A percentile compares a stretch with the other conserved stretches of the same genome.
Conservation (phyloP, 495 filamentous ascomycete species). For the Filosporella fistucella region DNA sequence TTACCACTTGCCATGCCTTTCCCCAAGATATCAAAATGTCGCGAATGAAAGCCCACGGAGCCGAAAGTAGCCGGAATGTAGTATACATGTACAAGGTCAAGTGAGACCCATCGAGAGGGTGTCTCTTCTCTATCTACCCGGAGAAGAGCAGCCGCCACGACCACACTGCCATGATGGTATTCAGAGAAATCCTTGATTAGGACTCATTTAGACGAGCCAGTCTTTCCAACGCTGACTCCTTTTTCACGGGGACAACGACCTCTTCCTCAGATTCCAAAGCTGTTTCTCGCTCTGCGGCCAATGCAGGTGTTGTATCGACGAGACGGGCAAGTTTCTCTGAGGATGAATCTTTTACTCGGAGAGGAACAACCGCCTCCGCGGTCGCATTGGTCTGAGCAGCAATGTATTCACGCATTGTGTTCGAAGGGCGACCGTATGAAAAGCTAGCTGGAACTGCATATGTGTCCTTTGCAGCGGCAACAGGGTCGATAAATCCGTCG, state of each 20-base stretch:
- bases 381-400: neutral
- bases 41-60: too few relatives aligned
- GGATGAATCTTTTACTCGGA: constrained; percentile 8
- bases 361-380: neutral
- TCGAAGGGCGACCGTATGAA: neutral
- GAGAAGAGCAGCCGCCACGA: neutral
- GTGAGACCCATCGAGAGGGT: neutral
- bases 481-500: constrained; percentile 16
- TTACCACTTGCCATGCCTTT: too few relatives aligned
- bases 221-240: constrained; percentile 11
- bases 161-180: neutral
- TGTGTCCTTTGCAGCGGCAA: neutral
- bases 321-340: constrained; percentile 8
- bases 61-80: neutral
- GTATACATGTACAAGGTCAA: neutral
- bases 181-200: neutral
- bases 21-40: too few relatives aligned
- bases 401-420: neutral
- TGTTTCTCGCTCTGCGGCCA: neutral
- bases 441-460: neutral
- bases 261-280: constrained; percentile 1
- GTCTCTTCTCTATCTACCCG: neutral
- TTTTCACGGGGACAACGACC: neutral
- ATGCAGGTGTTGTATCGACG: too few relatives aligned
- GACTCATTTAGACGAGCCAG: constrained; percentile 1